Base-by-base conservation (phyloP, 31 red algal species). In the Asparagopsis taxiformis region DNA sequence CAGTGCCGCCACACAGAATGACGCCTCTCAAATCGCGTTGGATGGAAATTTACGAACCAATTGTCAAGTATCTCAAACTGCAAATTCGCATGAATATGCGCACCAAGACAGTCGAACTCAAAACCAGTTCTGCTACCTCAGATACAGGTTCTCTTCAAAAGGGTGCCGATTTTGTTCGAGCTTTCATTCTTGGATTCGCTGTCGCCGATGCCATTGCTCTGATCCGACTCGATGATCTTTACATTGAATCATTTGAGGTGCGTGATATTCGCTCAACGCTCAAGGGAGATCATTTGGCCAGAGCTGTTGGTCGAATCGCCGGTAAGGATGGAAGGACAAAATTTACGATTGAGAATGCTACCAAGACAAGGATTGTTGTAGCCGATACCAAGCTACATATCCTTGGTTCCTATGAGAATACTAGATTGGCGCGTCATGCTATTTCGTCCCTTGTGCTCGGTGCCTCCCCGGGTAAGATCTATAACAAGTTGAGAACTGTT, bases 271-370 rank as follows among this genome's bases (percentile, higher is more conserved):
- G 77, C 32, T 44, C 63, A 31, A 73, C 69, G 11, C 75, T 98
- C 25, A 79, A 93, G 56, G 95, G 95, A 5, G 95, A 98, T 62
- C 95, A 98, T 55, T 68, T 91, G 15, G 33, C 89, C 9, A 69
- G 95, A 26, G 95, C 95, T n/a, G 89, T 98, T 38, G 95, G 95
- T 10, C 63, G 95, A 31, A 59, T 98, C 37, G 95, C 95, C 7
- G 95, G 95, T 23, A 90, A 88, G 32, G 90, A 89, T 50, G 95
- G 95, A 1, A 59, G 76, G 15, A 98, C 86, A 56, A 93, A 93
- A 65, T 98, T 90, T 78, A 85, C 92, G 20, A 93, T 93, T 68
- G 86, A 98, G 58, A 98, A 98, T 70, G 89, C 95, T 6, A 93
- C 89, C 29, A 88, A 90, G 44, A 92, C 89, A 34, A 68, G 95